A percentile compares a stretch with the other conserved stretches of the same genome.
Conservation (phyloP, 768 basidiomycete species). For the Stropharia rugosoannulata region DNA sequence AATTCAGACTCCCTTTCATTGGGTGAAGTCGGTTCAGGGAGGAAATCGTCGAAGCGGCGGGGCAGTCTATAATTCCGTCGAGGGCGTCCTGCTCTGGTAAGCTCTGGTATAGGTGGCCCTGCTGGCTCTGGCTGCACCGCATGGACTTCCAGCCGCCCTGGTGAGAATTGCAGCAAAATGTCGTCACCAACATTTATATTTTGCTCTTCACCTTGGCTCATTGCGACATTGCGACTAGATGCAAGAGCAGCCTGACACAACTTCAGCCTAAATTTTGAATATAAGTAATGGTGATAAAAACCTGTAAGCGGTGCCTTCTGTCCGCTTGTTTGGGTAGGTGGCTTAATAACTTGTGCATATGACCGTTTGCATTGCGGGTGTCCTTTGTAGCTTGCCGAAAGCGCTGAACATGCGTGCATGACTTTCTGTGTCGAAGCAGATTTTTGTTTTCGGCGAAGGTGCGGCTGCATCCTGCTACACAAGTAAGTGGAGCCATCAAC, state of each 20-base stretch:
- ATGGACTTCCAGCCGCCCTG: background rate
- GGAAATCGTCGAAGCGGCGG: background rate
- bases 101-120: background rate
- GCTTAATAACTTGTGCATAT: background rate
- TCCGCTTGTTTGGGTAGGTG: background rate
- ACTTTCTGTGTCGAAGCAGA: background rate
- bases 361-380: background rate
- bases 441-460: background rate
- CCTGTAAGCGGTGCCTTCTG: too few species aligned
- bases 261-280: too few species aligned
- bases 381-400: background rate
- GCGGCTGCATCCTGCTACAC: background rate
- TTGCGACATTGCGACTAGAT: too few species aligned
- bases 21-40: background rate
- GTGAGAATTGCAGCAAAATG: background rate
- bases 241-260: too few species aligned
- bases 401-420: background rate
- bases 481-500: background rate
- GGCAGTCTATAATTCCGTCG: background rate
- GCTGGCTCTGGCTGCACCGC: background rate
- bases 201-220: too few species aligned
- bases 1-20: background rate
- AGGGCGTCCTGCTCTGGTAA: background rate
- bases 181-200: background rate
- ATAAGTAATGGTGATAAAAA: too few species aligned